Conservation (phyloP, 164 flowering plant species). For the Sedum album region DNA sequence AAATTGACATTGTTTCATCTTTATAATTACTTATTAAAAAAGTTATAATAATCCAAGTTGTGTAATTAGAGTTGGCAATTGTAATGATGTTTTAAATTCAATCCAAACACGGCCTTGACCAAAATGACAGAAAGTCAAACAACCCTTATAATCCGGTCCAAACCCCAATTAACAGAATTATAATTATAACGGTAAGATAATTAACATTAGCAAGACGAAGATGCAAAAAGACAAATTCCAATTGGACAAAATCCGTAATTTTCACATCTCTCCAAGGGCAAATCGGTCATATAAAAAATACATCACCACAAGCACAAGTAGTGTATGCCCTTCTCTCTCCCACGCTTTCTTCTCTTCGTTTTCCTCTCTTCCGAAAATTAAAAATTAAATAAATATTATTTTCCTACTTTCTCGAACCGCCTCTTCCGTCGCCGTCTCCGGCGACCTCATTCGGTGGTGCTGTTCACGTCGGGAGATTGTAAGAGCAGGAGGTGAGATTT, state of each 20-base stretch:
- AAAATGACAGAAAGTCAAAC: background rate
- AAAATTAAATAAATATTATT: too few species aligned
- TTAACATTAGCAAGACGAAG: background rate
- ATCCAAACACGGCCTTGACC: background rate
- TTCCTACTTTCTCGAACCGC: too few species aligned
- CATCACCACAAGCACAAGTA: background rate
- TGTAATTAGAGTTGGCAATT: too few species aligned
- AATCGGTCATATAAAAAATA: background rate
- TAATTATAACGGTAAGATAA: background rate
- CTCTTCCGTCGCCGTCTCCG: conserved; percentile 2
- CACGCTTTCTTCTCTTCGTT: background rate
- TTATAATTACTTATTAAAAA: too few species aligned
- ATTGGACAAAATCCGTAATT: background rate
- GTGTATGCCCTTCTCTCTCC: background rate
- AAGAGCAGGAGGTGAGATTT: too few species aligned
- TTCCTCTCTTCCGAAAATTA: background rate
- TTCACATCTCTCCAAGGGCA: background rate
- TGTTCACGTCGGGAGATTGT: background rate
- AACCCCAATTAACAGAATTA: background rate
- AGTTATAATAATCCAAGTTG: too few species aligned
- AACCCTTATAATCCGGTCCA: background rate
- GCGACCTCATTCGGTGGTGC: background rate
- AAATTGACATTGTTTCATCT: too few species aligned
- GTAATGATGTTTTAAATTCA: too few species aligned
- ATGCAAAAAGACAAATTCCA: background rate